Conservation (phyloP, 768 basidiomycete genomes). For the Leucogyrophana mollusca region DNA sequence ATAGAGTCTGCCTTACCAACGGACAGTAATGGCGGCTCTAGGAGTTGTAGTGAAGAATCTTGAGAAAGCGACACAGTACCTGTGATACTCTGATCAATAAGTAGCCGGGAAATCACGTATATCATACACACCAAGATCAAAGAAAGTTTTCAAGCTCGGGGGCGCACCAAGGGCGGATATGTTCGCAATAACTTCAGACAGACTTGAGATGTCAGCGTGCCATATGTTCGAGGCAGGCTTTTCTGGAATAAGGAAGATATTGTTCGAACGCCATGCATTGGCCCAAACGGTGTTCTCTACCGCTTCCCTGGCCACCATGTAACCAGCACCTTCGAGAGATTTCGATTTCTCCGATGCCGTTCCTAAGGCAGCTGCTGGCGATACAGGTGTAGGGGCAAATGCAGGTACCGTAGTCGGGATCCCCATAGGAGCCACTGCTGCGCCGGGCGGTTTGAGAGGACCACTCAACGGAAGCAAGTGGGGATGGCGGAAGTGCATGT, state of each 20-base stretch:
- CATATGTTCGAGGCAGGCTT: conserved; percentile 42
- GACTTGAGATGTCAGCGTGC: conserved; percentile 52
- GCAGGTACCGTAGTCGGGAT: conserved; percentile 39
- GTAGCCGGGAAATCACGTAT: conserved; percentile 5
- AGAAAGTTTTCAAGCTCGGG: conserved; percentile 43
- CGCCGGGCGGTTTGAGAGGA: conserved; percentile 59
- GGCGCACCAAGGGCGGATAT: conserved; percentile 39
- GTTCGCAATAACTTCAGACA: conserved; percentile 36
- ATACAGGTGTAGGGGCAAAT: conserved; percentile 82
- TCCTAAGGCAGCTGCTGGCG: conserved; percentile 70
- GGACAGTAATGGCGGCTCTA: conserved; percentile 59
- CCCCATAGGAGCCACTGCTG: conserved; percentile 45
- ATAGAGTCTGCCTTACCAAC: conserved; percentile 68
- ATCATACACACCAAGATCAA: conserved; percentile 33
- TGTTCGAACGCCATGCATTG: conserved; percentile 57
- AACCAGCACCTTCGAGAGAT: conserved; percentile 65
- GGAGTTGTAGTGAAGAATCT: conserved; percentile 20
- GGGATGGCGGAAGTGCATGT: conserved; percentile 65
- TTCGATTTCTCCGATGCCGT: conserved; percentile 63
- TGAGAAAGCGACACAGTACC: conserved; percentile 3
- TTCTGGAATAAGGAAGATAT: conserved; percentile 13
- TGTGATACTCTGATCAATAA: conserved; percentile 17
- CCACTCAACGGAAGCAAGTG: conserved; percentile 60
- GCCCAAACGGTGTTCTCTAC: conserved; percentile 75
- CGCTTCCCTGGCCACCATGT: conserved; percentile 61